phyloP scores from a whole-genome alignment of 306 rosid genomes.

The Glycine soja region DNA sequence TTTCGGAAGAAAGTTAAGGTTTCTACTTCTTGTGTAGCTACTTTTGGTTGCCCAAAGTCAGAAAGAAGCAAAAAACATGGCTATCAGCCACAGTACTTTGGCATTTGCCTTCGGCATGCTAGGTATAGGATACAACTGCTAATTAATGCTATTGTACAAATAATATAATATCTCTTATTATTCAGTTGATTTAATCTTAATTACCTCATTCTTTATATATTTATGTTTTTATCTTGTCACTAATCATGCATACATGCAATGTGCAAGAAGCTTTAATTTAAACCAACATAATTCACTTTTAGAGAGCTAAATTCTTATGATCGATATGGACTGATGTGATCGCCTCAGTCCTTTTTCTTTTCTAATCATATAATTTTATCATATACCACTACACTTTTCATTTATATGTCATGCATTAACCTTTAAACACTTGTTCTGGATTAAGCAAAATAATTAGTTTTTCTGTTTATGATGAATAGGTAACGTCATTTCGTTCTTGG shows the following conservation, averaged over 20 bases:
- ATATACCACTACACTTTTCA: background rate
- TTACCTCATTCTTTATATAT: too few species aligned
- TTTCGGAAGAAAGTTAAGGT: conserved; percentile 43
- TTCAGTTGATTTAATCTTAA: too few species aligned
- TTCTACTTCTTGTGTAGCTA: conserved; percentile 35
- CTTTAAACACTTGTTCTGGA: background rate
- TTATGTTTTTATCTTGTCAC: background rate
- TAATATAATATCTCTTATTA: too few species aligned
- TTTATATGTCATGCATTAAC: background rate
- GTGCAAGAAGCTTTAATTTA: too few species aligned
- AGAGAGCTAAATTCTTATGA: too few species aligned
- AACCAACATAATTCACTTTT: too few species aligned
- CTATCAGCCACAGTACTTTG: conserved; percentile 53
- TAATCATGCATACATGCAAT: too few species aligned
- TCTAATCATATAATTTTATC: background rate
- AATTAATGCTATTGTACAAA: too few species aligned
- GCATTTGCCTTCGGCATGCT: conserved; percentile 79
- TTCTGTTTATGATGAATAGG: conserved; percentile 55
- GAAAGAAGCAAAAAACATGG: conserved; percentile 42
- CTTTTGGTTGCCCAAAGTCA: background rate
- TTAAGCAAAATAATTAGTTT: background rate
- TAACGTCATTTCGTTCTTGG: conserved; percentile 80
- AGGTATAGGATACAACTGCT: conserved; percentile 40
- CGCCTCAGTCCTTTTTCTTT: too few species aligned
- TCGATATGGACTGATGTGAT: too few species aligned